Base-by-base conservation (phyloP, 2,329 filamentous ascomycete genomes). In the Penicillium sp. region DNA sequence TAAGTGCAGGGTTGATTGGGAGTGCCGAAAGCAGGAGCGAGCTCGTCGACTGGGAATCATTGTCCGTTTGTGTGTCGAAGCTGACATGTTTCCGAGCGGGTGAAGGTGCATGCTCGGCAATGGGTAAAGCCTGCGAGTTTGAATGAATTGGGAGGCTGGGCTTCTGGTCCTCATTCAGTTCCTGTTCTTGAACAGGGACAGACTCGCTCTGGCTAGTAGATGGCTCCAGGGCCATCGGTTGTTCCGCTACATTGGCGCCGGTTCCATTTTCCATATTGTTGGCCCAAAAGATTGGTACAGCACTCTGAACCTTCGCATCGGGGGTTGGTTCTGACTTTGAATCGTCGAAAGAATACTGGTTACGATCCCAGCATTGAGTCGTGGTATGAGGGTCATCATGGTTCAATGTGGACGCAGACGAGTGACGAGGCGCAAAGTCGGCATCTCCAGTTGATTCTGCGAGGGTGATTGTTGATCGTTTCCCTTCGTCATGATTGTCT, bases 391-490 rank as follows among this genome's bases (percentile, higher is more conserved):
- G 33, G 38, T 65, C 67, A 33, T 66, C 63, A 44, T 62, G 64
- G 53, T 68, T 69, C 47, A 72, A 53, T 17, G 66, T 65, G 13
- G 65, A 69, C 51, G 65, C 56, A 22, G 67, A 70, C 9, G 65
- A 70, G 57, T 64, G 63, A 26, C 65, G 60, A 55, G 66, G 66
- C 26, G 63, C 26, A 37, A 67, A 70, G 24, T 37, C 54, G 37
- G 53, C 55, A 24, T 55, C 63, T 45, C 45, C 62, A 19, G 63
- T 67, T 19, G 64, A 65, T 38, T 66, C 68, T n/a, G 67, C 62
- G 15, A 70, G 67, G 12, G 67, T 68, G 9, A 67, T 60, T 6
- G 67, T 69, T 15, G 68, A 70, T 53, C 62, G 58, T 38, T 70
- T 66, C 13, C 53, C 60, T 38, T 67, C 63, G 17, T 64, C 66